Conservation (phyloP, 352 stramenopile genomes). For the Phytophthora constricta region DNA sequence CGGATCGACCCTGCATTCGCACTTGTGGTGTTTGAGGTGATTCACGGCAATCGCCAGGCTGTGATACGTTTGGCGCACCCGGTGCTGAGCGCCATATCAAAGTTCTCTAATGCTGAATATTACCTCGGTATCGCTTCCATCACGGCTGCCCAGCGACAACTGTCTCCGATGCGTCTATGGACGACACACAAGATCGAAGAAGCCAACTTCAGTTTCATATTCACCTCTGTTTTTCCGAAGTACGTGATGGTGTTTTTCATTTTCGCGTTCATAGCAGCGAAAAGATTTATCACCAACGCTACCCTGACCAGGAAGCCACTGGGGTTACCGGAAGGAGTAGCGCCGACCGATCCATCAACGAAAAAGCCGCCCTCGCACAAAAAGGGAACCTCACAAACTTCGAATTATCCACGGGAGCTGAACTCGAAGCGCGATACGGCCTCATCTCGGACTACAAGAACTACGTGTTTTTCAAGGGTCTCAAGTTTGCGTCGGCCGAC, state of each 20-base stretch:
- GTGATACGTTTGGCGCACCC: neutral
- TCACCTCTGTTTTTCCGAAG: slow-evolving; percentile 22
- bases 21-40: slow-evolving; percentile 37
- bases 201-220: slow-evolving; percentile 30
- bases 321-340: slow-evolving; percentile 15
- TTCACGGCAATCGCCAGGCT: slow-evolving; percentile 18
- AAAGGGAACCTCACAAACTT: slow-evolving; percentile 40
- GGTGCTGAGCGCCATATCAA: slow-evolving; percentile 2
- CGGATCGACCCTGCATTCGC: slow-evolving; percentile 43
- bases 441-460: slow-evolving; percentile 44
- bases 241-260: slow-evolving; percentile 20
- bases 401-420: slow-evolving; percentile 30
- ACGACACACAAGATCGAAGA: slow-evolving; percentile 29
- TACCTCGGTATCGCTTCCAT: slow-evolving; percentile 23
- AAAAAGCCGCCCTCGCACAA: slow-evolving; percentile 24
- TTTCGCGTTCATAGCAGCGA: slow-evolving; percentile 21
- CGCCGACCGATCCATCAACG: slow-evolving; percentile 23
- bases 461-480: slow-evolving; percentile 42
- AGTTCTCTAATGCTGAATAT: slow-evolving; percentile 21
- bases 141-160: slow-evolving; percentile 16
- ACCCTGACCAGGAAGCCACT: slow-evolving; percentile 16
- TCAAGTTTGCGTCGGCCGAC: slow-evolving; percentile 46
- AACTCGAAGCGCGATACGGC: slow-evolving; percentile 34
- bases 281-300: slow-evolving; percentile 25
- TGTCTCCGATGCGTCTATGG: slow-evolving; percentile 30